Evolutionary conservation across 1,139 yeast genomes (phyloP).

Genomic region (Tardiomyces digboiensis): DNA sequence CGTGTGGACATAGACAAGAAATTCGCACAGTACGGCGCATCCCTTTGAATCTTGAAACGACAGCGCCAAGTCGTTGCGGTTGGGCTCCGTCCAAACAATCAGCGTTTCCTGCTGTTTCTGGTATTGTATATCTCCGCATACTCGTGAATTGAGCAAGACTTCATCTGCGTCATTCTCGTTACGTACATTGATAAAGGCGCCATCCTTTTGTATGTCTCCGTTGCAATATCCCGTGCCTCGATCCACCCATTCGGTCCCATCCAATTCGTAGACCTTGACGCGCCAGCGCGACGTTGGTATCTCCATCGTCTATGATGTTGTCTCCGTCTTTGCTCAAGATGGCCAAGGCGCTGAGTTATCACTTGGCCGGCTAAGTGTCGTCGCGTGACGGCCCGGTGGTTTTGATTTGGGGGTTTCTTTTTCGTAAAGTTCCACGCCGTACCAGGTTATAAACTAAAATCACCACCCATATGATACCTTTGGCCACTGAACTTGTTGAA

Average conservation of each 20-base stretch:
- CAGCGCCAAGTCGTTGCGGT: constrained; percentile 76
- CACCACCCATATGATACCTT: no score
- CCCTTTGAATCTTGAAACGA: constrained; percentile 93
- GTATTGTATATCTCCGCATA: constrained; percentile 72
- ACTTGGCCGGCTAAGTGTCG: no score
- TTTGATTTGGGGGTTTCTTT: no score
- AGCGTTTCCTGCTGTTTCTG: constrained; percentile 93
- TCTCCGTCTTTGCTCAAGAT: no score
- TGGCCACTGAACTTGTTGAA: no score
- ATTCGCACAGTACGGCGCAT: constrained; percentile 76
- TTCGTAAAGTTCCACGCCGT: no score
- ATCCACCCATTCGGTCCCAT: constrained; percentile 83
- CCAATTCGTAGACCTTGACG: constrained; percentile 80
- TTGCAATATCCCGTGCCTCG: constrained; percentile 88
- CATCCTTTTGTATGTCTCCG: constrained; percentile 43
- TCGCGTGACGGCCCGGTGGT: no score
- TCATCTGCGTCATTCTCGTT: constrained; percentile 58
- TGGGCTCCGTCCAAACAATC: constrained; percentile 85
- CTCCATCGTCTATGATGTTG: no score
- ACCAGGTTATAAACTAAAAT: no score
- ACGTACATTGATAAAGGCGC: constrained; percentile 60
- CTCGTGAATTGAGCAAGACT: constrained; percentile 50
- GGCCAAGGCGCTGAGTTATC: no score
- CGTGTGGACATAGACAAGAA: constrained; percentile 60
- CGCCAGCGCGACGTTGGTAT: constrained; percentile 49